Conservation (phyloP, 2,329 filamentous ascomycete species). For the Alternaria atra region DNA sequence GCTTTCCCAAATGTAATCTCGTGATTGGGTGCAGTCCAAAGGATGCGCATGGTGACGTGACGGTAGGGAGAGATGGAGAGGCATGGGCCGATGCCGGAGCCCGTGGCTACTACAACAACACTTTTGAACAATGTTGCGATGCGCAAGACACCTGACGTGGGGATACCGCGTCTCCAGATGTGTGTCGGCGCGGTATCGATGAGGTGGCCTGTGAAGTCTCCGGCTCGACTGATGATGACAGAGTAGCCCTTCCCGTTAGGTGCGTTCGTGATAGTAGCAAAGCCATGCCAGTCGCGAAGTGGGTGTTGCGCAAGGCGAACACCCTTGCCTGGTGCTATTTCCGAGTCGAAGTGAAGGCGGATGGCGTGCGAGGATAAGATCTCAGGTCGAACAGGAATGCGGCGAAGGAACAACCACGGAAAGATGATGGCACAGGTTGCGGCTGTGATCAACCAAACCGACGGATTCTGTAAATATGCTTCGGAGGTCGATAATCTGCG, state of each 20-base stretch:
- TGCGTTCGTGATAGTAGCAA: conserved; percentile 51
- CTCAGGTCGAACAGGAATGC: conserved; percentile 72
- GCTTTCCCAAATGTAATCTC: conserved; percentile 70
- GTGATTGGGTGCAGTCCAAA: conserved; percentile 75
- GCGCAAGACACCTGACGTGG: conserved; percentile 48
- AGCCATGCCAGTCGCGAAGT: conserved; percentile 51
- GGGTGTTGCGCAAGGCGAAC: conserved; percentile 45
- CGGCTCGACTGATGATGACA: conserved; percentile 50
- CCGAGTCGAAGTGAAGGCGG: conserved; percentile 65
- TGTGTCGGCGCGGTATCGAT: conserved; percentile 44
- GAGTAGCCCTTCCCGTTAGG: conserved; percentile 41
- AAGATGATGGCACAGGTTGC: conserved; percentile 74
- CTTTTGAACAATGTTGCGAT: conserved; percentile 49
- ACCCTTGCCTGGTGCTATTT: conserved; percentile 43
- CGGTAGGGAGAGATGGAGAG: conserved; percentile 61
- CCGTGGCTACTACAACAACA: conserved; percentile 50
- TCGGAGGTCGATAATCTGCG: conserved; percentile 21
- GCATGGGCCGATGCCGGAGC: conserved; percentile 54
- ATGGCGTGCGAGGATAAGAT: conserved; percentile 77
- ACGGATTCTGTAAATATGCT: conserved; percentile 37
- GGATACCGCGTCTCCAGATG: conserved; percentile 51
- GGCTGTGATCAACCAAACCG: conserved; percentile 74
- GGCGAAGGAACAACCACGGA: conserved; percentile 78
- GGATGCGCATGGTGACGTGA: conserved; percentile 65
- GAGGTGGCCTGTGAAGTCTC: conserved; percentile 50